These are phyloP conservation scores for Diaporthe sp. DNA, from an alignment of 2,329 filamentous ascomycete species.

Conservation along the genomic window DNA sequence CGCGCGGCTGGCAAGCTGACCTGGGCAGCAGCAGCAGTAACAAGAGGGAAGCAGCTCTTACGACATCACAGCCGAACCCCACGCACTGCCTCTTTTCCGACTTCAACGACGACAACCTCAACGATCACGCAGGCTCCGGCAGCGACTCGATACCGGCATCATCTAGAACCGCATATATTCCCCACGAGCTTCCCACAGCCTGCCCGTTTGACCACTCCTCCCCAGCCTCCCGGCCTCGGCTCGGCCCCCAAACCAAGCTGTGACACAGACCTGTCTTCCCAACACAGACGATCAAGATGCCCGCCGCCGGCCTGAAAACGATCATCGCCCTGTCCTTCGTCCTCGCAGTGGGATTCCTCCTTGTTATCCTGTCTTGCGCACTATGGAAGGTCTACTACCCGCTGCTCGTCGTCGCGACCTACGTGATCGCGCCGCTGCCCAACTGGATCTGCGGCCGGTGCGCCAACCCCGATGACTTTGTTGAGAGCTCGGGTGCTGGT, in stretches of 20 bases:
- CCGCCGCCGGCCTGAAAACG: conserved; percentile 94
- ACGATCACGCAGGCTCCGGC: neutral
- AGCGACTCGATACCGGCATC: neutral
- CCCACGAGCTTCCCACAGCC: conserved; percentile 6
- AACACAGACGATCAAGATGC: conserved; percentile 58
- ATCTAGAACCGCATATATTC: neutral
- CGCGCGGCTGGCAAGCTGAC: conserved; percentile 32
- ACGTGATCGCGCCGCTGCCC: conserved; percentile 91
- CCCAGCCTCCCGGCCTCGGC: conserved; percentile 17
- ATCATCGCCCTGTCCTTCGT: conserved; percentile 99
- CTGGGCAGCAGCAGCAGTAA: conserved; percentile 10
- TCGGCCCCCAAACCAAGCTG: neutral
- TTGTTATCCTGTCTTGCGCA: conserved; percentile 97
- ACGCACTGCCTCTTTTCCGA: conserved; percentile 14
- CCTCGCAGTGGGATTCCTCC: conserved; percentile 97
- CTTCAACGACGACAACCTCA: conserved; percentile 12
- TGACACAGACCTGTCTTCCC: conserved; percentile 31
- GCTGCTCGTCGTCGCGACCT: conserved; percentile 94
- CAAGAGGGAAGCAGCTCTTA: conserved; percentile 34
- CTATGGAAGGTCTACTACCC: conserved; percentile 96
- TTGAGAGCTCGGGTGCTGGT: conserved; percentile 84
- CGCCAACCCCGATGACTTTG: conserved; percentile 95
- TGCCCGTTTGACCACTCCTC: neutral
- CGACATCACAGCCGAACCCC: conserved; percentile 37
- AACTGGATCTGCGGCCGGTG: conserved; percentile 96